Evolutionary conservation across 495 filamentous ascomycete species (phyloP).

Genomic region (Xylaria palmicola): DNA sequence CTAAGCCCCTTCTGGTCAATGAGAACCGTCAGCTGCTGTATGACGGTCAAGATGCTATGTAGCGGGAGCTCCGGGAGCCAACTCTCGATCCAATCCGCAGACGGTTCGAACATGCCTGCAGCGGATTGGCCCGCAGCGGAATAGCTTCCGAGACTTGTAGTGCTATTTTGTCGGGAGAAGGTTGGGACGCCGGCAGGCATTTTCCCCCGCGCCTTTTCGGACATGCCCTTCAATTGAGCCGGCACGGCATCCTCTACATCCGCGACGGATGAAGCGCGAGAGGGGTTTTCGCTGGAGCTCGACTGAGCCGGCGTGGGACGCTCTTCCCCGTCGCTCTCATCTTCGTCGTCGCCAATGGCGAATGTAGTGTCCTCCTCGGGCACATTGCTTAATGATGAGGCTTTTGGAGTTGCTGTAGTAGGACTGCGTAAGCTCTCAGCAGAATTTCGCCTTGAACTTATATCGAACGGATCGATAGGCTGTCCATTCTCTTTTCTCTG

Average conservation of each 20-base stretch:
- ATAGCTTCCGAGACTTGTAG: constrained; percentile 73
- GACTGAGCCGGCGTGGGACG: constrained; percentile 68
- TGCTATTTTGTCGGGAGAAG: constrained; percentile 92
- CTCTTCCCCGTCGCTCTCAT: constrained; percentile 74
- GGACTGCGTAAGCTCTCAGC: constrained; percentile 72
- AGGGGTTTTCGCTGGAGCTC: constrained; percentile 67
- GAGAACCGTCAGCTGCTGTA: constrained; percentile 58
- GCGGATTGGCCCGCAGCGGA: constrained; percentile 51
- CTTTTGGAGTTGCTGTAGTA: constrained; percentile 51
- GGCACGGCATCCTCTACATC: constrained; percentile 81
- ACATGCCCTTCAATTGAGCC: constrained; percentile 92
- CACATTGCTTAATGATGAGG: constrained; percentile 68
- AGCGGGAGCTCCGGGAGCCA: constrained; percentile 93
- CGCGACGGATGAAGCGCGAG: constrained; percentile 69
- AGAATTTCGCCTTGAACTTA: constrained; percentile 57
- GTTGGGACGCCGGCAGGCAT: constrained; percentile 81
- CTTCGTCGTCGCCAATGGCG: constrained; percentile 77
- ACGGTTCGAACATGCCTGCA: constrained; percentile 70
- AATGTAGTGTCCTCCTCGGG: constrained; percentile 79
- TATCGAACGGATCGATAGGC: constrained; percentile 43
- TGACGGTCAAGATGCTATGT: constrained; percentile 82
- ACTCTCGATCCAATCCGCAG: constrained; percentile 79
- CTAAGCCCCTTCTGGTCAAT: constrained; percentile 42
- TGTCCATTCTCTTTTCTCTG: constrained; percentile 66
- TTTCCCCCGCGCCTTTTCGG: constrained; percentile 95